These are phyloP conservation scores for Phytopythium ostracodes DNA, from an alignment of 352 stramenopile genomes.

Conservation along the genomic window DNA sequence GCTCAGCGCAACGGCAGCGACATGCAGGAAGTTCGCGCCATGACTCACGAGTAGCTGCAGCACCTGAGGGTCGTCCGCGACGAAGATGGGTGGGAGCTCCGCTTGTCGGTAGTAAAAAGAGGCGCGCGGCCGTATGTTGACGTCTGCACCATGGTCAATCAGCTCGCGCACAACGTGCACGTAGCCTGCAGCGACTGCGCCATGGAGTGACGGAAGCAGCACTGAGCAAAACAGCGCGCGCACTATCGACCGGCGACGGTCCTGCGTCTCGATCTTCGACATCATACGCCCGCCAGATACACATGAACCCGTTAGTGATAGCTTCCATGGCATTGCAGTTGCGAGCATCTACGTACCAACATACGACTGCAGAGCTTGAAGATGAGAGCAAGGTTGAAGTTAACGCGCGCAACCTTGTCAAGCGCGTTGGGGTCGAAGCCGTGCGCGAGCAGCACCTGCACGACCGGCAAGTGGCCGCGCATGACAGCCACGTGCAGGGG, in stretches of 20 bases:
- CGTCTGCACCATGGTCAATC: conserved; percentile 49
- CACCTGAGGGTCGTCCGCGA: conserved; percentile 70
- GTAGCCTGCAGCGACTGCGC: conserved; percentile 57
- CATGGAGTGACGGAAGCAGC: conserved; percentile 63
- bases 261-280: conserved; percentile 50
- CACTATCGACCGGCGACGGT: conserved; percentile 43
- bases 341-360: conserved; percentile 24
- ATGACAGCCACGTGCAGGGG: conserved; percentile 69
- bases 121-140: conserved; percentile 51
- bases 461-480: conserved; percentile 46
- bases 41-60: conserved; percentile 55
- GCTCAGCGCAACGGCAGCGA: conserved; percentile 40
- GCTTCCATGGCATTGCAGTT: not conserved
- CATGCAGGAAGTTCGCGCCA: conserved; percentile 66
- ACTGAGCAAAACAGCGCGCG: conserved; percentile 57
- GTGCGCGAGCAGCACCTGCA: conserved; percentile 49
- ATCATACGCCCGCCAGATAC: no score
- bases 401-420: conserved; percentile 75
- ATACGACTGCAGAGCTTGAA: conserved; percentile 69
- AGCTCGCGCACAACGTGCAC: conserved; percentile 58
- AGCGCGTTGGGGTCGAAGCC: conserved; percentile 64
- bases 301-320: conserved; percentile 1
- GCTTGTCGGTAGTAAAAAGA: conserved; percentile 66
- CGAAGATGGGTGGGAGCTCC: conserved; percentile 65
- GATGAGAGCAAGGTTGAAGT: conserved; percentile 70